phyloP scores from a whole-genome alignment of 352 stramenopile genomes.

The Phytopythium litorale region DNA sequence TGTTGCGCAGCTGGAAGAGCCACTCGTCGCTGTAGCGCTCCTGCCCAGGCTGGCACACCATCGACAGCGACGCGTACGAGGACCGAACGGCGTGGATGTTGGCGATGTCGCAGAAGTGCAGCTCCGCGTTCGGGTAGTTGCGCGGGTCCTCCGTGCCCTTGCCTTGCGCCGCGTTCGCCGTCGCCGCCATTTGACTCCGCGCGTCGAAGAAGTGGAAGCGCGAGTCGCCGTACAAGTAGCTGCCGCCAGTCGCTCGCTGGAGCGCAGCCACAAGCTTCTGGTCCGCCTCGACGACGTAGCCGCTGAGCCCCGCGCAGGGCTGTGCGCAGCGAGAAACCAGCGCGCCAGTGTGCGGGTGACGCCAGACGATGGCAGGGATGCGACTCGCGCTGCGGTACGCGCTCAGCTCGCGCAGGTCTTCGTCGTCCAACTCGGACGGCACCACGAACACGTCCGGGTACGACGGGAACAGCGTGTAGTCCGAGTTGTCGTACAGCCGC shows the following conservation, averaged over 20 bases:
- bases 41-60: constrained; percentile 71
- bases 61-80: constrained; percentile 74
- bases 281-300: constrained; percentile 75
- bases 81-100: constrained; percentile 99
- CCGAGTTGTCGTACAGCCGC: constrained; percentile 81
- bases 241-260: constrained; percentile 52
- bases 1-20: constrained; percentile 90
- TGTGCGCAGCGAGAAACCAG: constrained; percentile 87
- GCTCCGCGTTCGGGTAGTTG: constrained; percentile 94
- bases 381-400: constrained; percentile 94
- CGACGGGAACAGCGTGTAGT: constrained; percentile 89
- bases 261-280: constrained; percentile 77
- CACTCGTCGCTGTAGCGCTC: constrained; percentile 80
- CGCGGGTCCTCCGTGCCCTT: constrained; percentile 90
- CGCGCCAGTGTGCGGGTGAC: constrained; percentile 86
- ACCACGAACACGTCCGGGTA: constrained; percentile 94
- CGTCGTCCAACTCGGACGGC: constrained; percentile 89
- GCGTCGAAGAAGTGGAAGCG: constrained; percentile 88
- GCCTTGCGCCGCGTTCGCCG: constrained; percentile 79
- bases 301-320: constrained; percentile 77
- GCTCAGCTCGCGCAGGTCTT: constrained; percentile 80
- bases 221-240: constrained; percentile 35
- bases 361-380: constrained; percentile 93
- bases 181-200: constrained; percentile 79
- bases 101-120: constrained; percentile 98